Base-by-base conservation (phyloP, 164 flowering plant species). In the Euptelea pleiosperma region DNA sequence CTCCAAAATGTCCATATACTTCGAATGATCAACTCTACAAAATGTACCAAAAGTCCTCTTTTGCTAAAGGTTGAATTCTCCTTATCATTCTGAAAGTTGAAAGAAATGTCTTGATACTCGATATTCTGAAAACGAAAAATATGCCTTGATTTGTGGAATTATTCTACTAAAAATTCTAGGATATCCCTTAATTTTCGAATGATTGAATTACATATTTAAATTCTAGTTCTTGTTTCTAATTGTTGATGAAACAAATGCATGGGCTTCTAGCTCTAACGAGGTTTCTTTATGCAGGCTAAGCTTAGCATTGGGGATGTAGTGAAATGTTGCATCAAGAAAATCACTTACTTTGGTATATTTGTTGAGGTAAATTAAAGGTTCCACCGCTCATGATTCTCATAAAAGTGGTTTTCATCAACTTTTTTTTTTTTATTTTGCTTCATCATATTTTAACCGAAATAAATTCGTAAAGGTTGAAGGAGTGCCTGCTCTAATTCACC, bases 401-500 rank as follows among this genome's bases (percentile, higher is more conserved):
- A n/a, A 26, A 4, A 47, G 1, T 52, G 12, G 19, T 41, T 22
- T 33, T 33, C n/a, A n/a, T n/a, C n/a, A n/a, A n/a, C n/a, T n/a
- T n/a, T 47, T 9, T 33, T 37, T 3, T 25, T 3, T 45, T 19
- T 21, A 22, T 34, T 25, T 42, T 4, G 29, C 7, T 45, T 37
- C 12, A 6, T 44, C 56, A 59, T 28, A 16, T 47, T 46, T 53
- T 40, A 42, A 49, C 37, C 16, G 36, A 42, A 33, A 29, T 52
- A 33, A 26, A 29, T 22, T 52, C 6, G 26, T 84, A 45, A 66
- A 93, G 99, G 82, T 90, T 66, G 99, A 90, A 74, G 99, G 89
- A 50, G 99, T 93, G 35, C 81, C 94, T 57, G 94, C 96, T 35
- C 69, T 93, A 43, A 82, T 93, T 71, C 98, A 87, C 77, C 89